phyloP scores from a whole-genome alignment of 2,329 filamentous ascomycete genomes.

The Fusarium sp. region DNA sequence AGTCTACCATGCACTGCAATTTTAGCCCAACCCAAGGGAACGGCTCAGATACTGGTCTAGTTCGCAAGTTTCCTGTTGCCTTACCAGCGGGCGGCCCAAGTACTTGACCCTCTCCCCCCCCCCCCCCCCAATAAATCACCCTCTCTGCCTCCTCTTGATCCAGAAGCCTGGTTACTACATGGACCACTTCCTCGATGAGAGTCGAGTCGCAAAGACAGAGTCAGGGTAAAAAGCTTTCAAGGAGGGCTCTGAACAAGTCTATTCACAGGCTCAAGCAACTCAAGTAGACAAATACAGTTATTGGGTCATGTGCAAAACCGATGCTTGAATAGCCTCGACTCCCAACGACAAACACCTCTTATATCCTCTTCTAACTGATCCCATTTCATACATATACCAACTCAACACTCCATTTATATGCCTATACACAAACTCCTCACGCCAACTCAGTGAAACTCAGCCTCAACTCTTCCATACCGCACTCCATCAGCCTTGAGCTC shows the following conservation, averaged over 20 bases:
- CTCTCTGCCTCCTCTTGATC: background rate
- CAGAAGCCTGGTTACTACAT: background rate
- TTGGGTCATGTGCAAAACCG: background rate
- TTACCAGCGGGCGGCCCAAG: background rate
- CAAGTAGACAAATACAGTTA: background rate
- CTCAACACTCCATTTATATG: background rate
- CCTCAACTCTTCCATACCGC: slow-evolving; percentile 80
- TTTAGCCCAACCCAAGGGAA: background rate
- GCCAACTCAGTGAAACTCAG: slow-evolving; percentile 72
- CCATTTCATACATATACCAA: background rate
- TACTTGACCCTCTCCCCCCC: background rate
- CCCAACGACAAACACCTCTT: background rate
- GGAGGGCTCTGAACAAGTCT: background rate
- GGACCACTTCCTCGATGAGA: background rate
- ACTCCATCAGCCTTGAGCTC: slow-evolving; percentile 84
- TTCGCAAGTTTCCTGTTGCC: background rate
- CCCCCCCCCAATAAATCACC: background rate
- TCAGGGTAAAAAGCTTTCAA: background rate
- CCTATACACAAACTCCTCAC: background rate
- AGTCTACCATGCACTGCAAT: background rate
- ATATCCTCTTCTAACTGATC: background rate
- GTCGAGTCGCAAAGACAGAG: background rate
- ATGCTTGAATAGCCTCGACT: background rate
- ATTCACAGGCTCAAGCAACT: background rate
- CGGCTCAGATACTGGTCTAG: background rate